phyloP scores from a whole-genome alignment of 257 asterid genomes.

The Fraxinus anomala region DNA sequence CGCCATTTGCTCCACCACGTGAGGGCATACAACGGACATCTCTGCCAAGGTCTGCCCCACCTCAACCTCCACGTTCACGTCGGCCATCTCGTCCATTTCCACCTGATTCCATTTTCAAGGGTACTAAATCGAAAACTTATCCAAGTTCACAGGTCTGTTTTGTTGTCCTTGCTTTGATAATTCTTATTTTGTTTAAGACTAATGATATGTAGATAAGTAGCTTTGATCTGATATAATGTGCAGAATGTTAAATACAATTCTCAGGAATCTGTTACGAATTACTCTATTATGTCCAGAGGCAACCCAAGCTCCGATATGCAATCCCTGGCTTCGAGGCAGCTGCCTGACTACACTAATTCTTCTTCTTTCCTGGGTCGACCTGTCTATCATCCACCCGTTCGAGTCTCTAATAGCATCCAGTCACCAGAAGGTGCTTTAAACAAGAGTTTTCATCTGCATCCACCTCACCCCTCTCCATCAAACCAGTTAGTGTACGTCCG shows the following conservation, averaged over 20 bases:
- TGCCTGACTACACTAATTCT: constrained; percentile 39
- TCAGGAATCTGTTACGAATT: constrained; percentile 41
- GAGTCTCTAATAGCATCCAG: constrained; percentile 44
- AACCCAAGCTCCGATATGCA: constrained; percentile 31
- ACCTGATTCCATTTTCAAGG: constrained; percentile 32
- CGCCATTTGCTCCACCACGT: constrained; percentile 32
- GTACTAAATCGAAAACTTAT: constrained; percentile 41
- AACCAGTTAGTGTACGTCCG: constrained; percentile 81
- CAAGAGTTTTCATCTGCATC: constrained; percentile 71
- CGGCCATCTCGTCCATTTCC: constrained; percentile 42
- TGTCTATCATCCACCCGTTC: constrained; percentile 40
- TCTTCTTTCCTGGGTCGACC: constrained; percentile 47
- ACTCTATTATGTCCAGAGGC: constrained; percentile 40
- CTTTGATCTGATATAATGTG: constrained; percentile 30
- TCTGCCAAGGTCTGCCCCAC: constrained; percentile 42
- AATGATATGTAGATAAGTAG: constrained; percentile 8
- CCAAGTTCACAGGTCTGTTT: constrained; percentile 53
- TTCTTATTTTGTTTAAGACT: neutral
- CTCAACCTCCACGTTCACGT: constrained; percentile 37
- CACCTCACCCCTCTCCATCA: constrained; percentile 89
- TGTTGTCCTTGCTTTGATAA: neutral
- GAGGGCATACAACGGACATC: constrained; percentile 48
- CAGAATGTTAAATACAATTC: constrained; percentile 47
- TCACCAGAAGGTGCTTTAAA: constrained; percentile 45
- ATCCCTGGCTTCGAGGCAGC: constrained; percentile 15